Base-by-base conservation (phyloP, 2,329 filamentous ascomycete genomes). In the Colletotrichum navitas region DNA sequence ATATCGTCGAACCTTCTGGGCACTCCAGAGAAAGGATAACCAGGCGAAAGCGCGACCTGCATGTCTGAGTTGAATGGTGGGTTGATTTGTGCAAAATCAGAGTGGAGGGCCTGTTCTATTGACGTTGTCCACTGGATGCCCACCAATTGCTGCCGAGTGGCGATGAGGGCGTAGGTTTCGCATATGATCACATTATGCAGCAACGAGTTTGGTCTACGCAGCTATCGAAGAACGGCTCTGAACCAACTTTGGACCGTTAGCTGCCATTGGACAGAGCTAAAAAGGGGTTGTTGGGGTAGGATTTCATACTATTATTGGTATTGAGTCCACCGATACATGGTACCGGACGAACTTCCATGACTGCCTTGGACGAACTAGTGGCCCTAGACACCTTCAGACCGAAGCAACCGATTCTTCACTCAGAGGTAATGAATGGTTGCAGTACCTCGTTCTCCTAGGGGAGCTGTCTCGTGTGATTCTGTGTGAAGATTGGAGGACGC, bases 21-120 rank as follows among this genome's bases (percentile, higher is more conserved):
- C 51, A 45, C 24, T 63, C 54, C 36, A 18, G 54, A 61, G 32
- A 47, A 39, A 69, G 45, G n/a, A 26, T 41, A 56, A 36, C 41
- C 41, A 62, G 39, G 55, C 41, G 58, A 36, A 66, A 41, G 45
- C 49, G 55, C 34, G 56, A 49, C 8, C 49, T 62, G 56, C 63
- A 61, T 67, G 64, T 39, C 51, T 68, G 26, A 59, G 64, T n/a
- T 47, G 58, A 63, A 39, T 16, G 36, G 39, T 29, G 39, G 8
- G 21, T 11, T 47, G 2, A 11, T 12, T 12, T 36, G 26, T 45
- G 21, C 18, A 32, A 54, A 43, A 7, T 24, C 49, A 45, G 18
- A 24, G 16, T 32, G 11, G 29, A n/a, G 47, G n/a, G 36, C 11
- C 32, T 36, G 52, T 21, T 18, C 16, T 54, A 56, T 3, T 24